Evolutionary conservation across 2,329 filamentous ascomycete genomes (phyloP), one percentile per base, ranked within the genome.

Genomic region (Pleurostoma richardsiae): DNA sequence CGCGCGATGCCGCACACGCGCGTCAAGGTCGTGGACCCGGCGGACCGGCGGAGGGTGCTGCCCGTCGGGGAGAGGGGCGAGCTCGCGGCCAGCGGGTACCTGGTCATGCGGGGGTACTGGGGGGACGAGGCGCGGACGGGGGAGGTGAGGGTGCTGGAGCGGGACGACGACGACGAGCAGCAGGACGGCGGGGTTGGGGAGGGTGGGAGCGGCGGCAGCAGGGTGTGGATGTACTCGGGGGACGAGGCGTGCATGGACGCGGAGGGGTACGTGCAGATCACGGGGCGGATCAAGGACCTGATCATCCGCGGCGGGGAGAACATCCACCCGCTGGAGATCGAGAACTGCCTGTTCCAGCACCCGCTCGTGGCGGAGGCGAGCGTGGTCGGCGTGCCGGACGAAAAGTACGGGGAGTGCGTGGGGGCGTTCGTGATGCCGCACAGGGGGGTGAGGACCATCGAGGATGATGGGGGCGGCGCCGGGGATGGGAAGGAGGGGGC

Each of bases 261-360:
- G 4, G 76, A 90, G 29, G 94, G 92, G 3, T 97, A 90, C 61
- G 80, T 96, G 3, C 79, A 80, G 55, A 96, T 97, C 59, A 96
- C 90, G 1, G 90, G 91, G 3, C 77, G 91, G 11, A 92, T 96
- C 61, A 97, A 97, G 67, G 94, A 99, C 62, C 68, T 97, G 46
- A 96, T 99, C 57, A 97, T 97, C 61, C 81, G 90, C 29, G 92
- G 88, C 29, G 94, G 94, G 28, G 94, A 97, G 64, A 99, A 99
- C 63, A 96, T 96, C 47, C 89, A 96, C 63, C 94, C 94, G 0
- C 74, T 96, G 5, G 94, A 97, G 65, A 77, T 97, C 3, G 94
- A 99, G 65, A 91, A 95, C 61, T 92, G 83, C 54, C 75, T 97
- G 5, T 82, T 95, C 51, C 79, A 80, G 39, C 84, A 92, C 60